Evolutionary conservation across 805 yeast genomes (phyloP), one percentile per base, ranked within the genome.

Genomic region (Kuraishia ogatae): DNA sequence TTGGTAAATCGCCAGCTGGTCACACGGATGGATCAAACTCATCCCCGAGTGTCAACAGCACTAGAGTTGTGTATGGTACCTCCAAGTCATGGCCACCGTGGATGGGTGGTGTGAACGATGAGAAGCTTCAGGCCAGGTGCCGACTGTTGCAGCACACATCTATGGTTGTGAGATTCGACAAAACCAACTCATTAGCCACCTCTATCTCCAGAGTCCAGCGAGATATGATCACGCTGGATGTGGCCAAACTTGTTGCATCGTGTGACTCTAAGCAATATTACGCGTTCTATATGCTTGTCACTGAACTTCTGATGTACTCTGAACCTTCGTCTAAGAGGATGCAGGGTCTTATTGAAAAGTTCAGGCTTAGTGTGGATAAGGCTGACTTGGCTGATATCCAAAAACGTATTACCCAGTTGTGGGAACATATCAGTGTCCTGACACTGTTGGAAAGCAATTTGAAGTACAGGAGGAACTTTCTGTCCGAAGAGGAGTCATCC

Each of bases 31-130:
- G 4, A 8, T 35, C 43, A 3, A 17, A 11, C 17, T 35, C 43
- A 17, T 11, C 43, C 17, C n/a, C 17, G 17, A 35, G 43, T 15
- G 17, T 35, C 13, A 17, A 35, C 17, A 5, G 4, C 15, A 13
- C 43, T 15, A 35, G 43, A 35, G 17, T 35, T 10, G n/a, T 35
- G n/a, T 91, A 89, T 68, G 94, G 96, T 0, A 79, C 87, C 1
- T 67, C 63, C 8, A 62, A 69, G 17, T 71, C 72, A 20, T 92
- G 97, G 97, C 97, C 97, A 2, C 96, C 97, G 0, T 92, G 96
- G 90, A 67, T 91, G 39, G 43, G 43, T 17, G 15, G 43, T 35
- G 43, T 35, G 13, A 17, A 35, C 13, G 90, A 92, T 1, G 66
- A 81, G 51, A 96, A 89, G 62, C 73, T 84, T 22, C 82, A 88